These are phyloP conservation scores for Talaromyces marneffei DNA, from an alignment of 2,329 filamentous ascomycete genomes.

Conservation along the genomic window DNA sequence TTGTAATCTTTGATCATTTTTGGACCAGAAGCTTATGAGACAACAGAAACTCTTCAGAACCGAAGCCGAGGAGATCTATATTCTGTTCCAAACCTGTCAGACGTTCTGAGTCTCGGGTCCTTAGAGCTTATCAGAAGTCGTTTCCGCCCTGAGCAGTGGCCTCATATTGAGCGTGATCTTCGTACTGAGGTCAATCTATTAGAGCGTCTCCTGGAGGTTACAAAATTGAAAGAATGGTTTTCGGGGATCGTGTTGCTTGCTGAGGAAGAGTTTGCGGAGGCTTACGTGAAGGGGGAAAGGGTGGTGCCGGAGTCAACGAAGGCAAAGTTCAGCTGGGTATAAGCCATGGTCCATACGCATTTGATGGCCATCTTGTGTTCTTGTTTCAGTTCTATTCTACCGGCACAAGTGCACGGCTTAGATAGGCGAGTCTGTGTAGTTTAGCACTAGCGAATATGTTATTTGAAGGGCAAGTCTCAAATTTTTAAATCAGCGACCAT, in stretches of 20 bases:
- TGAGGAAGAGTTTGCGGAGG: background rate
- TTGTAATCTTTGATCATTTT: constrained; percentile 17
- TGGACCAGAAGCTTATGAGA: constrained; percentile 15
- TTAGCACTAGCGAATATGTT: background rate
- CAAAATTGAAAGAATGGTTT: constrained; percentile 66
- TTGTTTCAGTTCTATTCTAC: background rate
- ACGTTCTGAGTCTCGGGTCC: constrained; percentile 25
- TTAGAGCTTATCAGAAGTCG: constrained; percentile 43
- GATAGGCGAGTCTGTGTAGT: background rate
- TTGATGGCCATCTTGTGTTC: background rate
- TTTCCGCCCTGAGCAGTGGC: constrained; percentile 58
- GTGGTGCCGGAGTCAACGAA: background rate
- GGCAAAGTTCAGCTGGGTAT: background rate
- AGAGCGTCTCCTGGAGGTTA: constrained; percentile 58
- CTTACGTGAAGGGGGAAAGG: background rate
- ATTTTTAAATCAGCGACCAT: background rate
- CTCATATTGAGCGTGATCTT: constrained; percentile 66
- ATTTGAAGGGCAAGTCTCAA: background rate
- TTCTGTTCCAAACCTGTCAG: constrained; percentile 23
- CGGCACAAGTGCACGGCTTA: background rate
- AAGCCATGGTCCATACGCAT: background rate
- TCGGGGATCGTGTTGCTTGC: constrained; percentile 22
- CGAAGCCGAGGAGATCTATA: constrained; percentile 19
- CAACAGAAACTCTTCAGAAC: constrained; percentile 17
- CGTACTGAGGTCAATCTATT: constrained; percentile 65